Evolutionary conservation across 345 rosid genomes (phyloP), one percentile per base, ranked within the genome.

Genomic region (Erodium maritimum): DNA sequence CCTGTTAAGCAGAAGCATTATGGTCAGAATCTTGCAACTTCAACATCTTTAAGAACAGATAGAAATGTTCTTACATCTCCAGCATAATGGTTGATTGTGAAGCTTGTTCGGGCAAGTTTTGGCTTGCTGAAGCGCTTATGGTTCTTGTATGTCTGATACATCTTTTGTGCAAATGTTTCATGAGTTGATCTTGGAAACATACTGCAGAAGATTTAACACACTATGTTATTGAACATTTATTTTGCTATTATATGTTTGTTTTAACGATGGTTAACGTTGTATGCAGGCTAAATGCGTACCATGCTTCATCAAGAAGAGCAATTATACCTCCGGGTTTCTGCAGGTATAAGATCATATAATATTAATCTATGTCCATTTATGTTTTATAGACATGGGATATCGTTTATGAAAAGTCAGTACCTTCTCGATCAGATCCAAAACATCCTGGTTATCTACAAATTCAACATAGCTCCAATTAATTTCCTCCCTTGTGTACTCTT

Each of bases 161-260:
- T 89, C 84, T 85, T 93, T 64, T 88, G 85, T 2, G 96, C 65
- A 73, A 93, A 93, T 52, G 99, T 93, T 72, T 93, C 99, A 46
- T 93, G 99, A 3, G 99, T 93, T 57, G 99, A 93, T 77, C 88
- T 91, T 6, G 99, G 99, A 70, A 93, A 93, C 99, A 93, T 93
- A 67, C 99, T 93, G 84, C 48, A 42, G 48, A 42, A 67, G 17
- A 4, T 14, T 56, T 23, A 50, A 61, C 50, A 9, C 25, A 5
- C 25, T 52, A 25, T 21, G 61, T 19, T 19, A 23, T 29, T n/a
- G 57, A 57, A 51, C 46, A n/a, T n/a, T 42, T 42, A 10, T 42
- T 42, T 42, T 42, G 48, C 48, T 16, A 42, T 10, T 42, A 42
- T 42, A 16, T 42, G 48, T 29, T 29, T 29, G 3, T 29, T 8